Base-by-base conservation (phyloP, 768 basidiomycete species). In the Roridomyces roridus region DNA sequence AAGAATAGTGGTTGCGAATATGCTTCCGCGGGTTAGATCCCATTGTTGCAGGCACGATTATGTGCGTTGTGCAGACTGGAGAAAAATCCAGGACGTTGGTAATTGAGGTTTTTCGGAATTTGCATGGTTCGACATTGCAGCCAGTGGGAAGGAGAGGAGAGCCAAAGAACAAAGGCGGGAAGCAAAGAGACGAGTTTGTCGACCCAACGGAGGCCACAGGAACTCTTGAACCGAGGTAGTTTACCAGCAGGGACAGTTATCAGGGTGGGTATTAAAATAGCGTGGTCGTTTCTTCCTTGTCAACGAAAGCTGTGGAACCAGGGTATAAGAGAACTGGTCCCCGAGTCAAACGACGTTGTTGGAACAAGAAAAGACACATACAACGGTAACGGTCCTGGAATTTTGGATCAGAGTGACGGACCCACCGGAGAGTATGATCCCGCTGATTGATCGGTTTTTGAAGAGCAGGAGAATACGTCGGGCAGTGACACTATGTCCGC, bases 401-500 rank as follows among this genome's bases (percentile, higher is more conserved):
- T 6, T 21, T 17, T 15, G 21, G 18, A 18, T 46, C 34, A 52
- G 11, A 15, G 31, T 8, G 31, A 10, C 10, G 31, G 11, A 10
- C 31, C 11, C 31, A 34, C 7, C 7, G 31, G 15, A 10, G 11
- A 34, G 31, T 15, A 34, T 34, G 43, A 40, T 40, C 28, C 35
- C 43, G 46, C 41, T 28, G 8, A 51, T 20, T 51, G 56, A 57
- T 57, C 56, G 56, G 44, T 9, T 25, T 56, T 56, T 49, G n/a
- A 24, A 15, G 23, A n/a, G 8, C n/a, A 23, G 24, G 14, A 34
- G 37, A 18, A 17, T 7, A 15, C 31, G 10, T 34, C 31, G 15
- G 6, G 29, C 24, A 44, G 12, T 25, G 23, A 18, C 21, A 37
- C 44, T 51, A 51, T 45, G 21, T 35, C 56, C 56, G 42, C 31